Conservation (phyloP, 306 rosid species). For the Prosopis cineraria region DNA sequence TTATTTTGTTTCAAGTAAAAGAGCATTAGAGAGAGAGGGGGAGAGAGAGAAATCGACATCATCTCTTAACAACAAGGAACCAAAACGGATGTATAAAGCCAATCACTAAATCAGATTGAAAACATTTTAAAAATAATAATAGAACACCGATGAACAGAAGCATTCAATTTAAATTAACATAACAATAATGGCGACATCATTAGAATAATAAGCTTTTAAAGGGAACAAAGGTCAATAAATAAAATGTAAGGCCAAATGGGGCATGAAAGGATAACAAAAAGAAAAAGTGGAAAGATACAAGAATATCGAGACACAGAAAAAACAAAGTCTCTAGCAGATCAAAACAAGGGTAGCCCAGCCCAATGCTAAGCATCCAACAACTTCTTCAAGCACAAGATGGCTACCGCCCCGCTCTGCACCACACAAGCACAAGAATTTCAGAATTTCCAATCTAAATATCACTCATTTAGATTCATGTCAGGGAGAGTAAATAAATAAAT, state of each 20-base stretch:
- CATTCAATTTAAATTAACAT: slow-evolving; percentile 1
- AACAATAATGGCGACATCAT: neutral
- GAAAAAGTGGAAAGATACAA: slow-evolving; percentile 42
- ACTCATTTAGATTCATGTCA: neutral
- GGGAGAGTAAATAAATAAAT: no score
- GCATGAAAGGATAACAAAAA: neutral
- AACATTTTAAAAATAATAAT: neutral
- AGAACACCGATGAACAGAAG: neutral
- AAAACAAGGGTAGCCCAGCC: slow-evolving; percentile 65
- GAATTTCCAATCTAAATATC: slow-evolving; percentile 17
- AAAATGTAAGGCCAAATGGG: slow-evolving; percentile 1
- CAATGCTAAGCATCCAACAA: slow-evolving; percentile 58
- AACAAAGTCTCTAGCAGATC: slow-evolving; percentile 46
- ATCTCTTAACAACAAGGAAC: neutral
- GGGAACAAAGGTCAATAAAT: slow-evolving; percentile 37
- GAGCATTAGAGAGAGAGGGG: no score
- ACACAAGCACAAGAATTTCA: neutral
- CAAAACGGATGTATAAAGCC: neutral
- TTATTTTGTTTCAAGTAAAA: neutral
- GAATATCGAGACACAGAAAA: slow-evolving; percentile 33
- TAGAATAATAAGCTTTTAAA: slow-evolving; percentile 23
- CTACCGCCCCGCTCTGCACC: slow-evolving; percentile 81
- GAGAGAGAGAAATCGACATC: no score
- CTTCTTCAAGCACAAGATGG: slow-evolving; percentile 50
- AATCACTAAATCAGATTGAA: neutral